phyloP scores from a whole-genome alignment of 805 yeast genomes.

The Barnettozyma botsteinii region DNA sequence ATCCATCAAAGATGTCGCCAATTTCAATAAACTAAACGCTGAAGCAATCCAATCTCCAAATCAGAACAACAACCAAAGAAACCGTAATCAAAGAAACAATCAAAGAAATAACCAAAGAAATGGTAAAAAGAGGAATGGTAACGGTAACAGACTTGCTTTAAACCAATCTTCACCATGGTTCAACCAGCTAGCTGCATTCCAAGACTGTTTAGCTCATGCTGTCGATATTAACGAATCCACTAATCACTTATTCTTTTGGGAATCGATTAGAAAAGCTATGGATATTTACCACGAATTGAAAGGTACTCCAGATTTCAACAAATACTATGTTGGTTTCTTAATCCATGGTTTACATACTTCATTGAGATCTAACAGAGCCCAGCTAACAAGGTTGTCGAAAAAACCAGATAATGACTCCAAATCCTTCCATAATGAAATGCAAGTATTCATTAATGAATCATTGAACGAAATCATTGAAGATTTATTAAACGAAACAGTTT shows the following conservation, averaged over 20 bases:
- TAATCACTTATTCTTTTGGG: conserved; percentile 46
- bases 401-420: conserved; percentile 57
- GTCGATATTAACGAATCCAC: conserved; percentile 31
- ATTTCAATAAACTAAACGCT: conserved; percentile 14
- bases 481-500: conserved; percentile 38
- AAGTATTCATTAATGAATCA: conserved; percentile 42
- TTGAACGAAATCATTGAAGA: conserved; percentile 48
- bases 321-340: conserved; percentile 41
- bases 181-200: conserved; percentile 45
- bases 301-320: conserved; percentile 42
- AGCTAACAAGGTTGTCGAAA: conserved; percentile 48
- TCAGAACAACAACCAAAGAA: conserved; percentile 1
- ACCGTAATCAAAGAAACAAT: background rate
- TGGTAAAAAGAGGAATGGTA: conserved; percentile 1
- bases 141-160: conserved; percentile 21
- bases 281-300: conserved; percentile 42
- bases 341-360: conserved; percentile 51
- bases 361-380: conserved; percentile 48
- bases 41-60: background rate
- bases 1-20: conserved; percentile 28
- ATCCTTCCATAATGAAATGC: conserved; percentile 50
- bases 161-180: conserved; percentile 38
- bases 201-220: conserved; percentile 39
- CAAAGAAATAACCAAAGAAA: conserved; percentile 1
- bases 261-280: conserved; percentile 45